phyloP scores from a whole-genome alignment of 2,329 filamentous ascomycete genomes.

The Plectosphaerella plurivora region DNA sequence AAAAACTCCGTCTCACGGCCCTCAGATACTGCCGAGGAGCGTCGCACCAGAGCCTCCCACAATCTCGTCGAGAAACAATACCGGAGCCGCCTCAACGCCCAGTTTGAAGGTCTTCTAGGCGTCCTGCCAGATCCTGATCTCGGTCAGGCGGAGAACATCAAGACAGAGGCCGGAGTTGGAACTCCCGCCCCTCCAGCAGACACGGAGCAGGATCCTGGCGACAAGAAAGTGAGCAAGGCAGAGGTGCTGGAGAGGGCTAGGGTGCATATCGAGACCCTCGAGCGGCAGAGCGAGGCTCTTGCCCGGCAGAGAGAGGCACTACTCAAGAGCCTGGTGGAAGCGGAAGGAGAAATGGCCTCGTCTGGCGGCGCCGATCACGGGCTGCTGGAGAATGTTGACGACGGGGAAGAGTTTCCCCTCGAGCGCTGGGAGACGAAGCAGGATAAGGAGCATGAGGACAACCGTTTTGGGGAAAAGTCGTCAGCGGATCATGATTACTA shows the following conservation, averaged over 20 bases:
- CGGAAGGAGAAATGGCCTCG: slow-evolving; percentile 8
- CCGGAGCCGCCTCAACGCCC: slow-evolving; percentile 24
- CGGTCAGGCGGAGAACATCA: slow-evolving; percentile 8
- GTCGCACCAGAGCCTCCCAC: slow-evolving; percentile 23
- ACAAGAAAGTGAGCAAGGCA: slow-evolving; percentile 26
- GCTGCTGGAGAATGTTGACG: slow-evolving; percentile 1
- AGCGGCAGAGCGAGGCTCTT: slow-evolving; percentile 21
- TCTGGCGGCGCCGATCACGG: background rate
- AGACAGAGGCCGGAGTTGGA: background rate
- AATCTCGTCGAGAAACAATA: slow-evolving; percentile 29
- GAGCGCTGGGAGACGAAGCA: background rate
- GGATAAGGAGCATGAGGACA: background rate
- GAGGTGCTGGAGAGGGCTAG: slow-evolving; percentile 30
- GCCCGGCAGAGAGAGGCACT: slow-evolving; percentile 22
- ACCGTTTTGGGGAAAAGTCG: background rate
- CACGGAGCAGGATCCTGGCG: slow-evolving; percentile 13
- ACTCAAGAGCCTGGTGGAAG: slow-evolving; percentile 6
- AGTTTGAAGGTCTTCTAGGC: slow-evolving; percentile 23
- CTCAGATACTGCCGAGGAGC: slow-evolving; percentile 20
- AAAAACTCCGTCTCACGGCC: slow-evolving; percentile 20
- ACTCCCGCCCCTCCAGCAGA: slow-evolving; percentile 4
- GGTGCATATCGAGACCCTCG: slow-evolving; percentile 24
- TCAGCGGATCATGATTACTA: background rate
- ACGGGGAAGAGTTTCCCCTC: background rate
- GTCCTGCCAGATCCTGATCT: slow-evolving; percentile 16